Percentiles rank a stretch among this genome's conserved stretches.
Evolutionary conservation across 768 basidiomycete genomes (phyloP).

Genomic region (Suillus fuscotomentosus): DNA sequence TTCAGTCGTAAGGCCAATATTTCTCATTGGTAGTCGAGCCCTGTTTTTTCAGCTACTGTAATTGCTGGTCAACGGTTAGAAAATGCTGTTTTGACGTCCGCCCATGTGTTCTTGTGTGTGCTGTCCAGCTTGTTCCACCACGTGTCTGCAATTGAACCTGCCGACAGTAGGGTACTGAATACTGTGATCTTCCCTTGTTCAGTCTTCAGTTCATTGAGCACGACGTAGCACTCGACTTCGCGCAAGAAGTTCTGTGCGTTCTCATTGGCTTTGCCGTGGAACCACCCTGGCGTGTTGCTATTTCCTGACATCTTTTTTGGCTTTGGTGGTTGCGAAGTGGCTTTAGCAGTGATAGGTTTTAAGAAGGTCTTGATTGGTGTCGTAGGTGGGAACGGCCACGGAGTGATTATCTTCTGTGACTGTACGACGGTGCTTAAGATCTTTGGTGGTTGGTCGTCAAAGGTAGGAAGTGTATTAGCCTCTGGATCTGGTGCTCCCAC

Average conservation of each 20-base stretch:
- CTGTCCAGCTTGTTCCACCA: background rate
- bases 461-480: background rate
- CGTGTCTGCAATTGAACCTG: background rate
- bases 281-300: background rate
- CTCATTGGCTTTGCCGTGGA: background rate
- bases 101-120: background rate
- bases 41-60: background rate
- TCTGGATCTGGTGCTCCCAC: background rate
- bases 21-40: background rate
- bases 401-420: accelerated
- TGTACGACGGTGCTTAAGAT: accelerated
- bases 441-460: background rate
- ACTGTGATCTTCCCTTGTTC: background rate
- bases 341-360: background rate
- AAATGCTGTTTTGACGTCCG: background rate
- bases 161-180: background rate
- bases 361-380: background rate
- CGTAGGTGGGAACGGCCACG: background rate
- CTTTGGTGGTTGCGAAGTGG: background rate
- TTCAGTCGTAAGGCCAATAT: background rate
- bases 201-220: background rate
- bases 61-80: background rate
- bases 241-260: background rate
- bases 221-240: accelerated
- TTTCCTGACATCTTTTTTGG: background rate